phyloP scores from a whole-genome alignment of 306 rosid genomes.

The Citrullus amarus region DNA sequence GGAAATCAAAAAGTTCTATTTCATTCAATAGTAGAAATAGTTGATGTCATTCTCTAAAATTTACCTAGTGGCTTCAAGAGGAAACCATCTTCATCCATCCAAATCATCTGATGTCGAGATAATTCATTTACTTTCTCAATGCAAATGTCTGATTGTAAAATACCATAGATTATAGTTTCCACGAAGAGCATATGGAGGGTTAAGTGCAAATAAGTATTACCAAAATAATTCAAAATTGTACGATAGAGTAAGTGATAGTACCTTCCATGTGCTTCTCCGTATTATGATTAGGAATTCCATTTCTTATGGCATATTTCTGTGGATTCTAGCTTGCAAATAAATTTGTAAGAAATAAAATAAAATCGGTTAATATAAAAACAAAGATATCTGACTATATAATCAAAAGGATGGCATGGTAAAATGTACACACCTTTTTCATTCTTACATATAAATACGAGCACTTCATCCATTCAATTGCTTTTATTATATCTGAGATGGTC shows the following conservation, averaged over 20 bases:
- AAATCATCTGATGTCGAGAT: slow-evolving; percentile 62
- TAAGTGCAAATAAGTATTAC: background rate
- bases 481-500: slow-evolving; percentile 75
- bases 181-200: background rate
- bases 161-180: slow-evolving; percentile 1
- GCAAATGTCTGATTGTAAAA: slow-evolving; percentile 49
- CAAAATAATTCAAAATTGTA: background rate
- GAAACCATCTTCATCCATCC: slow-evolving; percentile 95
- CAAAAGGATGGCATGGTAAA: background rate
- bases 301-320: slow-evolving; percentile 42
- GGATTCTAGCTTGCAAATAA: slow-evolving; percentile 52
- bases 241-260: slow-evolving; percentile 16
- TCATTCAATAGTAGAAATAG: background rate
- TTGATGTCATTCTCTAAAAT: background rate
- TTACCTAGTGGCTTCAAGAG: slow-evolving; percentile 87
- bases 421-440: slow-evolving; percentile 65
- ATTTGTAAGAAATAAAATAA: background rate
- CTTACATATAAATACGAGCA: slow-evolving; percentile 76
- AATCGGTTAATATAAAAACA: background rate
- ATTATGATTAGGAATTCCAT: slow-evolving; percentile 41
- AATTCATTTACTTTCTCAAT: slow-evolving; percentile 75
- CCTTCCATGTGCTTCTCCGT: slow-evolving; percentile 81
- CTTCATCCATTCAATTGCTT: slow-evolving; percentile 94
- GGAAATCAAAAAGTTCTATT: slow-evolving; percentile 16
- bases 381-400: slow-evolving; percentile 10